These are phyloP conservation scores for Penicillium lividum DNA, from an alignment of 495 filamentous ascomycete species.

Conservation along the genomic window DNA sequence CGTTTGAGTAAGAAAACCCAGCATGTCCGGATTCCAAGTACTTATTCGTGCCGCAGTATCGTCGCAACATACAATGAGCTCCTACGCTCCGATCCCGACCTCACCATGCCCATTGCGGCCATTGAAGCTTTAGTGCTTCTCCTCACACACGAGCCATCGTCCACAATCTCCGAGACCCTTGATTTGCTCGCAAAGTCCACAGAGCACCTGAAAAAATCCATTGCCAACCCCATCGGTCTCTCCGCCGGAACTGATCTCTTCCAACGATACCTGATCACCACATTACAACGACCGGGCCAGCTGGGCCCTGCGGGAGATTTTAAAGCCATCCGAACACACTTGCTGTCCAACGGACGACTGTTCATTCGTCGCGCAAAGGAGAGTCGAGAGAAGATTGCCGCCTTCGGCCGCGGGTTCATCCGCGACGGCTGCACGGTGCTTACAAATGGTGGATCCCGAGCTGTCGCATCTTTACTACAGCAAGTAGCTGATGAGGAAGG, in stretches of 20 bases:
- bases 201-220: constrained; percentile 66
- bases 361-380: constrained; percentile 89
- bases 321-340: constrained; percentile 74
- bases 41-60: constrained; percentile 45
- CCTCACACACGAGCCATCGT: constrained; percentile 70
- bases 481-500: constrained; percentile 67
- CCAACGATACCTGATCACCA: constrained; percentile 84
- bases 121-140: constrained; percentile 90
- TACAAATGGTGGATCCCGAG: constrained; percentile 83
- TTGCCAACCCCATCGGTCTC: constrained; percentile 84
- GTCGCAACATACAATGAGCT: constrained; percentile 61
- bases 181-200: constrained; percentile 77
- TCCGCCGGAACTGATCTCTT: constrained; percentile 95
- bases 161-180: constrained; percentile 91
- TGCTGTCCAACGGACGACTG: constrained; percentile 78
- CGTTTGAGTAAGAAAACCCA: constrained; percentile 45
- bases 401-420: constrained; percentile 74
- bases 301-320: constrained; percentile 67
- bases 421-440: constrained; percentile 75
- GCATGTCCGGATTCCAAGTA: not conserved
- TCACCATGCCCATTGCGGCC: constrained; percentile 94
- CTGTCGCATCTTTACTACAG: constrained; percentile 73
- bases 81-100: constrained; percentile 68
- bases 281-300: constrained; percentile 57
- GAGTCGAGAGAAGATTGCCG: constrained; percentile 77